A percentile compares a stretch with the other conserved stretches of the same genome.
phyloP scores from a whole-genome alignment of 2,329 filamentous ascomycete species.

The Aspergillus unguis region DNA sequence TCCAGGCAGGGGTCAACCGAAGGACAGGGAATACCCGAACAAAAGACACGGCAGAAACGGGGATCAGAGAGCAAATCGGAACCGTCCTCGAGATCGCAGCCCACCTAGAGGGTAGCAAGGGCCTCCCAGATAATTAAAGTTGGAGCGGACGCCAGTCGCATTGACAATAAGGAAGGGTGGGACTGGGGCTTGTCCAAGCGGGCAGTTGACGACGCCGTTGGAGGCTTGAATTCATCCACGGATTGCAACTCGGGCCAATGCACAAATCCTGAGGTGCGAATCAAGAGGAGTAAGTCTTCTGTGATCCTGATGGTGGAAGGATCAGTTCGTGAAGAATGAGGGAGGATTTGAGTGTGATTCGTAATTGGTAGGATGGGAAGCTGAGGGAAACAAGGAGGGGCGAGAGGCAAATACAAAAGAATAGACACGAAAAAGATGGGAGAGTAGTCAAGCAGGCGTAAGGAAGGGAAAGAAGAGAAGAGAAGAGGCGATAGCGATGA shows the following conservation, averaged over 20 bases:
- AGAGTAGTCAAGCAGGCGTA: not conserved
- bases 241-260: not conserved
- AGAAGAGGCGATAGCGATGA: not conserved
- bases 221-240: constrained; percentile 12
- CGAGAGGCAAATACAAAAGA: not conserved
- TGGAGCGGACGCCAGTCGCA: constrained; percentile 11
- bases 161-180: constrained; percentile 10
- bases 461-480: not conserved
- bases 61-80: constrained; percentile 11
- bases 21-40: constrained; percentile 4
- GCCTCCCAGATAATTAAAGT: constrained; percentile 14
- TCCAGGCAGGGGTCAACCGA: not conserved
- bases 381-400: not conserved
- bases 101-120: constrained; percentile 4
- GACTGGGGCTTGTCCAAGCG: constrained; percentile 9
- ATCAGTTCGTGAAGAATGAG: not conserved
- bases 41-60: constrained; percentile 4
- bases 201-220: constrained; percentile 14
- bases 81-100: constrained; percentile 3
- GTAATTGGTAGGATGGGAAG: constrained; percentile 2
- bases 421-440: not conserved
- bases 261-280: constrained; percentile 3
- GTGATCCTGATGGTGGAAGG: not conserved
- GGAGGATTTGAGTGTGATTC: not conserved
- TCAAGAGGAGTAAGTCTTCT: not conserved